Percentiles rank a stretch among this genome's conserved stretches.
Evolutionary conservation across 768 basidiomycete species (phyloP).

Genomic region (Pholiota molesta): DNA sequence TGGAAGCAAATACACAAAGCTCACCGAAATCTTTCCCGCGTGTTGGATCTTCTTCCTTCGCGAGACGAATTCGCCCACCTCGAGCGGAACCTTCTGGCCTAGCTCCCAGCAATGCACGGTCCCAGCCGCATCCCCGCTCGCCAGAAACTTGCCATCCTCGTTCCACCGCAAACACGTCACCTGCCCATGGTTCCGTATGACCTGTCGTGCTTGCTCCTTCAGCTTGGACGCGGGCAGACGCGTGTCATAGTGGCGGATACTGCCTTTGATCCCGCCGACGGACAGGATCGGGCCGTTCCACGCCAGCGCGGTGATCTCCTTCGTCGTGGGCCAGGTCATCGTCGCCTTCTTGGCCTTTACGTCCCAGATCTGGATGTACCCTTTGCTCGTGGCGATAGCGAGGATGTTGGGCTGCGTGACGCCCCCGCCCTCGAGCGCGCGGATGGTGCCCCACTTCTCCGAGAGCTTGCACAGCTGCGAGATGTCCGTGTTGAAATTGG

Average conservation of each 20-base stretch:
- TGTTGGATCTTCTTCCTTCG: conserved; percentile 76
- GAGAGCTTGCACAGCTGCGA: conserved; percentile 54
- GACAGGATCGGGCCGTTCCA: conserved; percentile 72
- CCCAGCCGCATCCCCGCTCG: conserved; percentile 78
- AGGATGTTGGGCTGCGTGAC: conserved; percentile 42
- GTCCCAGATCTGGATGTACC: conserved; percentile 77
- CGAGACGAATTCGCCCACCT: conserved; percentile 57
- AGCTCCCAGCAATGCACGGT: conserved; percentile 79
- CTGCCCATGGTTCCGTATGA: conserved; percentile 68
- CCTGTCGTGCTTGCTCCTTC: conserved; percentile 66
- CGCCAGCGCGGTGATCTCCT: conserved; percentile 61
- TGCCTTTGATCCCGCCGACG: conserved; percentile 69
- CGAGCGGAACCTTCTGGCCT: conserved; percentile 51
- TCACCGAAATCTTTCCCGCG: conserved; percentile 55
- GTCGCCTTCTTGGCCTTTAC: conserved; percentile 56
- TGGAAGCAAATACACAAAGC: conserved; percentile 16
- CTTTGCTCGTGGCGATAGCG: conserved; percentile 64
- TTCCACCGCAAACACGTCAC: conserved; percentile 74
- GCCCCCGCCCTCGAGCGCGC: conserved; percentile 43
- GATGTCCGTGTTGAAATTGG: conserved; percentile 40
- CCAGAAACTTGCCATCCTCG: conserved; percentile 63
- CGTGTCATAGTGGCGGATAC: conserved; percentile 76
- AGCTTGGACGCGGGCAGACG: conserved; percentile 50
- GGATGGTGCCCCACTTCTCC: conserved; percentile 48
- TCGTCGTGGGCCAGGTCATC: conserved; percentile 51